These are phyloP conservation scores for Neofusicoccum kwambonambiense DNA, from an alignment of 2,329 filamentous ascomycete genomes.

Conservation along the genomic window DNA sequence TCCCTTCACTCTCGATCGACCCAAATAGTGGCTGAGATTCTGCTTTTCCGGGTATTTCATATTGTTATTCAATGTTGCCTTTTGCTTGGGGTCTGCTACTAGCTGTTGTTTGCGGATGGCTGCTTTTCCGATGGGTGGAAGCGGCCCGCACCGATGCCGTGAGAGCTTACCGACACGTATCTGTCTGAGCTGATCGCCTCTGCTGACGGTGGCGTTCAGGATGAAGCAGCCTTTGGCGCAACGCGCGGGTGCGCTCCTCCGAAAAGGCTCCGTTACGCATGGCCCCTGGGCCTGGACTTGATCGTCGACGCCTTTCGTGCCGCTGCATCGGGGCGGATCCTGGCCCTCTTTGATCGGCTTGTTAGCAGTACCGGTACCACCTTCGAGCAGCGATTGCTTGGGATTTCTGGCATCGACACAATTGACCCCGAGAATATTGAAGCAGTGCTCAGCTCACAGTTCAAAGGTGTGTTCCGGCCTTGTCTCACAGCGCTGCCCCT, in stretches of 20 bases:
- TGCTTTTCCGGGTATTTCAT: background rate
- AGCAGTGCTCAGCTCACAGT: conserved; percentile 23
- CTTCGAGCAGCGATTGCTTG: conserved; percentile 24
- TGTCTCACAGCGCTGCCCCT: too few relatives aligned
- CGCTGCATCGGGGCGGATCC: background rate
- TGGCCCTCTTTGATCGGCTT: background rate
- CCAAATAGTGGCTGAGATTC: background rate
- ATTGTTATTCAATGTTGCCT: background rate
- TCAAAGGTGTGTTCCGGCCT: conserved; percentile 22
- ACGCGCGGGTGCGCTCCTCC: background rate
- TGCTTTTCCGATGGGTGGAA: background rate
- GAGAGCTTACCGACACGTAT: background rate
- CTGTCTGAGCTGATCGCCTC: background rate
- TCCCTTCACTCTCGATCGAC: too few relatives aligned
- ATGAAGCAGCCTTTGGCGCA: background rate
- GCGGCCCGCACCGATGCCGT: background rate
- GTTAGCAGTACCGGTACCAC: conserved; percentile 21
- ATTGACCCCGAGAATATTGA: conserved; percentile 28
- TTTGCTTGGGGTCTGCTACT: background rate
- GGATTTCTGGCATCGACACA: conserved; percentile 24
- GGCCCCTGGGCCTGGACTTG: conserved; percentile 25
- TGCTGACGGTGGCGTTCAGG: background rate
- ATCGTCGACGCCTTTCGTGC: conserved; percentile 26
- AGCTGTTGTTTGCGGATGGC: background rate
- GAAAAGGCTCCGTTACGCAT: background rate